Evolutionary conservation across 2,329 filamentous ascomycete species (phyloP).

Genomic region (Penicillium sp.): DNA sequence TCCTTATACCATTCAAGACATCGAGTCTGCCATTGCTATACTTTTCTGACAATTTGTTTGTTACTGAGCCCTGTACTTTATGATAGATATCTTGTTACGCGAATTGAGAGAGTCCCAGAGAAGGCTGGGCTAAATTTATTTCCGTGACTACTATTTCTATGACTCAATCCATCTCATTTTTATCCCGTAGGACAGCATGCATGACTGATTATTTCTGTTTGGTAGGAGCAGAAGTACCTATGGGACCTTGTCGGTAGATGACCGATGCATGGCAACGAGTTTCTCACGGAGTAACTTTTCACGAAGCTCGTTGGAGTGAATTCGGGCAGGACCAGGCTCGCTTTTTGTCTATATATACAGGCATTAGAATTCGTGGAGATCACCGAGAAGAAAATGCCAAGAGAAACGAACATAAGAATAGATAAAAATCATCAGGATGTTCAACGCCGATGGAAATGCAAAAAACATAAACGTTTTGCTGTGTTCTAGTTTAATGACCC

Average conservation of each 20-base stretch:
- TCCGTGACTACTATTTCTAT: not conserved
- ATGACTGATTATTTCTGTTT: not conserved
- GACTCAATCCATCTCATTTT: not conserved
- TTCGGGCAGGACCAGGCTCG: not conserved
- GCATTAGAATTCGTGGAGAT: not conserved
- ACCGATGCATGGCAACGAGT: not conserved
- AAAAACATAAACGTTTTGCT: not conserved
- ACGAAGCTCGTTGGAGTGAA: not conserved
- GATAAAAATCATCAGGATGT: not conserved
- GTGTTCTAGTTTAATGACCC: conserved; percentile 30
- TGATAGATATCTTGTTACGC: not conserved
- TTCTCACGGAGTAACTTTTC: not conserved
- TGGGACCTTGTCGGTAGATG: not conserved
- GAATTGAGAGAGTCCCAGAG: no score
- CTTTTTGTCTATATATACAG: not conserved
- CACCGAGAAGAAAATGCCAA: not conserved
- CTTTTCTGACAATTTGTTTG: not conserved
- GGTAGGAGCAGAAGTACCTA: not conserved
- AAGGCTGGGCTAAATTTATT: not conserved
- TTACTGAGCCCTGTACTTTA: not conserved
- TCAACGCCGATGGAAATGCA: not conserved
- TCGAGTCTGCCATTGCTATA: not conserved
- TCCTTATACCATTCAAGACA: conserved; percentile 22
- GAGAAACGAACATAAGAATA: not conserved
- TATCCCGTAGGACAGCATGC: not conserved